phyloP scores from a whole-genome alignment of 139 green algal species.

The Chlamydomonas urium region DNA sequence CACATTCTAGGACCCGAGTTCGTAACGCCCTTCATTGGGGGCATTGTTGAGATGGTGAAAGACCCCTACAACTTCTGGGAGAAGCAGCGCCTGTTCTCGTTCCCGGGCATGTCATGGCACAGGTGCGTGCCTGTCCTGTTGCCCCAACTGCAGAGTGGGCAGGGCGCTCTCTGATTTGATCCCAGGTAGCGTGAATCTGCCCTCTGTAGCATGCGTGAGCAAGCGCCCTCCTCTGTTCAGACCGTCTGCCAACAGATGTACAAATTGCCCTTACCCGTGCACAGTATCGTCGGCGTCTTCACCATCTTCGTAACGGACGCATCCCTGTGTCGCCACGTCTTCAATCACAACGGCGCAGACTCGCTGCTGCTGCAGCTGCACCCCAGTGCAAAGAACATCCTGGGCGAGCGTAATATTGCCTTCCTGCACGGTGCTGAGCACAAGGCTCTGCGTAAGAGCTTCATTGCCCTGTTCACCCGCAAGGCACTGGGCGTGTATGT shows the following conservation, averaged over 20 bases:
- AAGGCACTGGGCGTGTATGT: slow-evolving; percentile 76
- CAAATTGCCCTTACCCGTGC: no score
- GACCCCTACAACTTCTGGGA: slow-evolving; percentile 68
- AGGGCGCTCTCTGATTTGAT: no score
- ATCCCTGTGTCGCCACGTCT: slow-evolving; percentile 58
- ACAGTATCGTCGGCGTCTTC: slow-evolving; percentile 6
- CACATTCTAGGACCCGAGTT: slow-evolving; percentile 49
- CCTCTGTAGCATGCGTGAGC: no score
- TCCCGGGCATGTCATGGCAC: slow-evolving; percentile 70
- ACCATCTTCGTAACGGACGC: slow-evolving; percentile 72
- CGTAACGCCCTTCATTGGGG: slow-evolving; percentile 65
- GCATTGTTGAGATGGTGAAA: slow-evolving; percentile 76
- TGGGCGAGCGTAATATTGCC: slow-evolving; percentile 77
- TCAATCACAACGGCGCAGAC: slow-evolving; percentile 55
- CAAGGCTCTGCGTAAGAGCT: slow-evolving; percentile 77
- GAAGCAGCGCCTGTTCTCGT: slow-evolving; percentile 46
- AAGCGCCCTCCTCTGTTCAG: no score
- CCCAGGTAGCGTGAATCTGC: no score
- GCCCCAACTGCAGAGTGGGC: no score
- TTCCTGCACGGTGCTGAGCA: slow-evolving; percentile 76
- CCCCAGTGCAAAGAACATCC: slow-evolving; percentile 64
- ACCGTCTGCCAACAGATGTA: no score
- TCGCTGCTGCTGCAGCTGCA: slow-evolving; percentile 74
- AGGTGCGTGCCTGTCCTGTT: no score
- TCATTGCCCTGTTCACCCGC: slow-evolving; percentile 81